A percentile compares a stretch with the other conserved stretches of the same genome.
phyloP scores from a whole-genome alignment of 495 filamentous ascomycete species.

The Thozetella sp. region DNA sequence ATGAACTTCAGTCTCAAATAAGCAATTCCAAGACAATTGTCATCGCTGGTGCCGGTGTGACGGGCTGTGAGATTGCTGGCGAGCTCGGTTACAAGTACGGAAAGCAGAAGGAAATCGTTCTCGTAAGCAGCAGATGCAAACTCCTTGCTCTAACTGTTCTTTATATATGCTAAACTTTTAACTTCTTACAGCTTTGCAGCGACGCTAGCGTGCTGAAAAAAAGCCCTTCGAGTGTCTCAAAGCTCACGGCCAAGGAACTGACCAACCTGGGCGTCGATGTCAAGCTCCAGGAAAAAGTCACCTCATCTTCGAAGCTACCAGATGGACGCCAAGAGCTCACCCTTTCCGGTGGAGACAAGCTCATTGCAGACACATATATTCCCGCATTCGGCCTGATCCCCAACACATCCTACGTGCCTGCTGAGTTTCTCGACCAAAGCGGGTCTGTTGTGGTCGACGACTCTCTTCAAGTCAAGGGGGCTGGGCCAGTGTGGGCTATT shows the following conservation, averaged over 20 bases:
- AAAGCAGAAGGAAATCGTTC: neutral
- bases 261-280: neutral
- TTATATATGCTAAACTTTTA: too few relatives aligned
- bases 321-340: neutral
- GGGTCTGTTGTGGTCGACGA: neutral
- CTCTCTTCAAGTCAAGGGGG: neutral
- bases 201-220: neutral
- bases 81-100: neutral
- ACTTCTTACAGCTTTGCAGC: neutral
- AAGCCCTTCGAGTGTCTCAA: neutral
- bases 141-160: too few relatives aligned
- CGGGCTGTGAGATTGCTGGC: neutral
- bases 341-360: neutral
- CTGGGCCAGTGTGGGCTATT: neutral
- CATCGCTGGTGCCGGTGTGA: neutral
- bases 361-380: neutral
- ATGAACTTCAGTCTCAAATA: neutral
- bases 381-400: neutral
- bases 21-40: neutral
- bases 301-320: neutral
- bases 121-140: neutral
- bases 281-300: neutral
- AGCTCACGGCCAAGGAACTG: neutral
- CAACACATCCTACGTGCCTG: neutral
- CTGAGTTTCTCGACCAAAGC: neutral